A percentile compares a stretch with the other conserved stretches of the same genome.
Evolutionary conservation across 2,329 filamentous ascomycete genomes (phyloP).

Genomic region (Cladophialophora psammophila): DNA sequence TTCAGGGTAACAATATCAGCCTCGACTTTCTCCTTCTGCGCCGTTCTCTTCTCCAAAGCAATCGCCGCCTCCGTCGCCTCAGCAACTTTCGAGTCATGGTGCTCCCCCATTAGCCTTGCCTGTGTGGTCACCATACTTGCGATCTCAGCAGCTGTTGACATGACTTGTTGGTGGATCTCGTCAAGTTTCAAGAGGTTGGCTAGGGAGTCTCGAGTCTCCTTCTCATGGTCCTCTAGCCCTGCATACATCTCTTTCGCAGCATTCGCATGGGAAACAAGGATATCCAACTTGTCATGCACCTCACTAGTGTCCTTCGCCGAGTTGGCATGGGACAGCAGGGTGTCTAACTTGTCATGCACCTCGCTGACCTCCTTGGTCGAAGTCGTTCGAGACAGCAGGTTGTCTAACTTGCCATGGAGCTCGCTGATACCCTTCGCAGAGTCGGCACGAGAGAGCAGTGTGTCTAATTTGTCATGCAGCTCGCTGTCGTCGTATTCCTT

Average conservation of each 20-base stretch:
- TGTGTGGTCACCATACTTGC: constrained; percentile 81
- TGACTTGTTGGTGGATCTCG: constrained; percentile 86
- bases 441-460: constrained; percentile 50
- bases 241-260: constrained; percentile 54
- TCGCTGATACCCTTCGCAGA: constrained; percentile 51
- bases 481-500: constrained; percentile 65
- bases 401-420: constrained; percentile 68
- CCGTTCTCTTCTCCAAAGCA: constrained; percentile 77
- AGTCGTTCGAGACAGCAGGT: constrained; percentile 49
- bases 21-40: constrained; percentile 70
- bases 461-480: constrained; percentile 68
- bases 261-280: constrained; percentile 50
- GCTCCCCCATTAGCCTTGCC: constrained; percentile 75
- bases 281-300: constrained; percentile 68
- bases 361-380: constrained; percentile 52
- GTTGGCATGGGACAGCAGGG: constrained; percentile 49
- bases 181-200: constrained; percentile 82
- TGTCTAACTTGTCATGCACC: constrained; percentile 68
- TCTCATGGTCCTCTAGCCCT: constrained; percentile 67
- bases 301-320: constrained; percentile 52
- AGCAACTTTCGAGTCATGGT: constrained; percentile 79
- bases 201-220: constrained; percentile 72
- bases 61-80: constrained; percentile 80
- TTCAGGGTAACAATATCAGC: constrained; percentile 58
- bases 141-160: constrained; percentile 82